Percentiles rank a stretch among this genome's conserved stretches.
Conservation (phyloP, 805 yeast species). For the Yamadazyma olivae region DNA sequence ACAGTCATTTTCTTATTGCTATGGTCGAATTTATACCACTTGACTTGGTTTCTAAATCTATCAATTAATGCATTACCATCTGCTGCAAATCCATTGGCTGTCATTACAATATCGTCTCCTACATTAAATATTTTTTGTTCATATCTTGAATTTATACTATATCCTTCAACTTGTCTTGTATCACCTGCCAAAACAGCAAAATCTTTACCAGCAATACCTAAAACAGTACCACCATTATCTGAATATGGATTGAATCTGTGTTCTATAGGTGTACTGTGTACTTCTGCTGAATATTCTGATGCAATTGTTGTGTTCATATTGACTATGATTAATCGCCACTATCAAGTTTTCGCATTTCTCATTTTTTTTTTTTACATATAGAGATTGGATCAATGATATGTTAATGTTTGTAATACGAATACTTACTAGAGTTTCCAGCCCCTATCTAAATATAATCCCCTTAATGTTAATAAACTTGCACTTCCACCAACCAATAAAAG, state of each 20-base stretch:
- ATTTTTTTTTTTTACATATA: no score
- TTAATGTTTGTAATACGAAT: no score
- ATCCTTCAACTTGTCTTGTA: conserved; percentile 95
- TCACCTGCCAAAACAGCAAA: conserved; percentile 97
- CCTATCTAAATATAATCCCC: conserved; percentile 1
- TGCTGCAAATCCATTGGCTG: conserved; percentile 96
- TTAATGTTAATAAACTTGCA: conserved; percentile 1
- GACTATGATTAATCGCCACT: conserved; percentile 8
- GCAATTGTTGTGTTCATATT: conserved; percentile 36
- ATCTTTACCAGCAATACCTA: conserved; percentile 97
- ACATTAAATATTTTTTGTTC: conserved; percentile 86
- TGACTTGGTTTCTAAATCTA: conserved; percentile 62
- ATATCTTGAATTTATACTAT: conserved; percentile 87
- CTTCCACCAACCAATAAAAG: conserved; percentile 14
- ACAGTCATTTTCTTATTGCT: conserved; percentile 63
- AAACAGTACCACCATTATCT: conserved; percentile 94
- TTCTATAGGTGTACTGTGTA: conserved; percentile 65
- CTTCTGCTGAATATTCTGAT: conserved; percentile 63
- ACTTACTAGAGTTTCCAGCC: background rate
- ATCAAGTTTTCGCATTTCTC: background rate
- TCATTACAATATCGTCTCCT: conserved; percentile 82
- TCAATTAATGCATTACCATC: conserved; percentile 86
- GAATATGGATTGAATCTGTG: conserved; percentile 91
- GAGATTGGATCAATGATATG: no score
- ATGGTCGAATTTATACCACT: conserved; percentile 93